Evolutionary conservation across 352 stramenopile genomes (phyloP).

Genomic region (Phytophthora hibernalis): DNA sequence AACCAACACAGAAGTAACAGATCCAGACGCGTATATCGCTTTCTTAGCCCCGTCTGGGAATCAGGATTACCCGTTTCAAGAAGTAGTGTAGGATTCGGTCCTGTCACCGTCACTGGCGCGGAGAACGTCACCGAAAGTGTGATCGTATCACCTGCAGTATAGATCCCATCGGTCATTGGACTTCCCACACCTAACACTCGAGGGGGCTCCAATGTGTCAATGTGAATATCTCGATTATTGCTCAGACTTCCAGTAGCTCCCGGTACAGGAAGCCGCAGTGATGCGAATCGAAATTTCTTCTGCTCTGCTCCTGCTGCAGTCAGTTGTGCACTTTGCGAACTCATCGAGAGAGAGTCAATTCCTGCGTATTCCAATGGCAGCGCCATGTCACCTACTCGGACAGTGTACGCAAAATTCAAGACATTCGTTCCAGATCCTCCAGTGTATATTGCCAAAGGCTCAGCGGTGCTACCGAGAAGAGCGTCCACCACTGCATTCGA

Average conservation of each 20-base stretch:
- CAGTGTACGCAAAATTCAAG: constrained; percentile 51
- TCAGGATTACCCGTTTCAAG: constrained; percentile 40
- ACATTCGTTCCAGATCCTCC: constrained; percentile 48
- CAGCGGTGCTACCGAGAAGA: not conserved
- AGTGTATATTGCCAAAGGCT: constrained; percentile 43
- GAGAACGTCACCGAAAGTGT: constrained; percentile 58
- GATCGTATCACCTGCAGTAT: constrained; percentile 64
- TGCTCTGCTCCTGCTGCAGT: constrained; percentile 24
- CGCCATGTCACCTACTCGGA: constrained; percentile 55
- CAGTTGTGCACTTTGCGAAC: constrained; percentile 20
- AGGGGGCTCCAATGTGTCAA: constrained; percentile 67
- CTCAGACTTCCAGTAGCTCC: constrained; percentile 60
- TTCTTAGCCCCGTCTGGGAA: constrained; percentile 17
- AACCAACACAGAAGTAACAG: constrained; percentile 38
- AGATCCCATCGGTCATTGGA: constrained; percentile 55
- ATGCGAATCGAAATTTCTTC: constrained; percentile 40
- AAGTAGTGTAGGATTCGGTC: constrained; percentile 40
- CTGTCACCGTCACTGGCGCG: constrained; percentile 54
- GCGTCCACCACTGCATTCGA: constrained; percentile 30
- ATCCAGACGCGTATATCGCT: constrained; percentile 56
- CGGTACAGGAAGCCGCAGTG: constrained; percentile 52
- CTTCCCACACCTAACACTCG: constrained; percentile 59
- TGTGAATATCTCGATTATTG: constrained; percentile 67
- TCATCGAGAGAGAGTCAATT: constrained; percentile 55
- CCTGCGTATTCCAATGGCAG: constrained; percentile 66